These are phyloP conservation scores for Hypoxylon sp. DNA, from an alignment of 2,329 filamentous ascomycete genomes.

Conservation along the genomic window DNA sequence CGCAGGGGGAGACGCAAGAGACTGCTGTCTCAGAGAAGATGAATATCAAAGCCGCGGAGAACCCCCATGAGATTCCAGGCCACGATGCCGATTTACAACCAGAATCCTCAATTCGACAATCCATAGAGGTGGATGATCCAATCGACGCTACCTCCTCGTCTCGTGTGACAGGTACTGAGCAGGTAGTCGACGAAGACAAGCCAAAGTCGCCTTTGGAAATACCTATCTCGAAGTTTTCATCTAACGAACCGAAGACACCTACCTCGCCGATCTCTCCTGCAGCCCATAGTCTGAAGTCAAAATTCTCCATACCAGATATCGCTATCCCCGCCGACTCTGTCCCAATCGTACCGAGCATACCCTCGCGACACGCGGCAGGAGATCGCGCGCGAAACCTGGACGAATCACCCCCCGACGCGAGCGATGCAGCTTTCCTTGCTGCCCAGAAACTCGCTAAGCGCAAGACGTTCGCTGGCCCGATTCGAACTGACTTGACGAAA, in stretches of 20 bases:
- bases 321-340: conserved; percentile 40
- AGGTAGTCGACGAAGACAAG: conserved; percentile 27
- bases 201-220: conserved; percentile 39
- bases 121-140: conserved; percentile 30
- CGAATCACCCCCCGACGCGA: conserved; percentile 23
- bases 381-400: conserved; percentile 16
- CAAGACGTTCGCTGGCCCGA: conserved; percentile 59
- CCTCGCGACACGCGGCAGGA: conserved; percentile 8
- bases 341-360: conserved; percentile 22
- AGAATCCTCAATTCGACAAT: conserved; percentile 21
- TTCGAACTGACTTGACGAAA: conserved; percentile 59
- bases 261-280: conserved; percentile 39
- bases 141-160: conserved; percentile 7
- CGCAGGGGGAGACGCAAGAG: conserved; percentile 29
- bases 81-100: conserved; percentile 28
- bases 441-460: conserved; percentile 47
- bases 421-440: conserved; percentile 33
- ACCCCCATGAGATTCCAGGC: conserved; percentile 41
- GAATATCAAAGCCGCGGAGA: conserved; percentile 27
- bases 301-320: conserved; percentile 54
- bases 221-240: conserved; percentile 43
- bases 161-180: conserved; percentile 17
- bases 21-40: conserved; percentile 34
- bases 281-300: conserved; percentile 52
- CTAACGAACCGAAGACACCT: conserved; percentile 39